Conservation (phyloP, 148 eudicot genomes). For the Spergularia marina region DNA sequence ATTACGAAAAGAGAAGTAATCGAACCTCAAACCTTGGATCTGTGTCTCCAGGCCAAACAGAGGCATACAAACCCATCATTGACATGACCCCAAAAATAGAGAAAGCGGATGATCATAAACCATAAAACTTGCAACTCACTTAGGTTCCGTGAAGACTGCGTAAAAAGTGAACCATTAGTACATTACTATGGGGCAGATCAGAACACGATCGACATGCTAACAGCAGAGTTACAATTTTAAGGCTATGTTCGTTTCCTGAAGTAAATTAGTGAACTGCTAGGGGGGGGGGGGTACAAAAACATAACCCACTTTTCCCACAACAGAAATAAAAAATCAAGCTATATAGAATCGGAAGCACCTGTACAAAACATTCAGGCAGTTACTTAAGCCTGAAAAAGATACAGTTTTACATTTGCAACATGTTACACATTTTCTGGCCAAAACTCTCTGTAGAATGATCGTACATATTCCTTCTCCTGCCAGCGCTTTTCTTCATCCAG, state of each 20-base stretch:
- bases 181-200: too few relatives aligned
- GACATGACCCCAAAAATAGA: too few relatives aligned
- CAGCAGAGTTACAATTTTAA: background rate
- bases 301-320: background rate
- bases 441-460: slow-evolving; percentile 80
- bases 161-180: too few relatives aligned
- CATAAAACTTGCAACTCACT: too few relatives aligned
- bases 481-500: slow-evolving; percentile 47
- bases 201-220: too few relatives aligned
- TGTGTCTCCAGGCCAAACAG: too few relatives aligned
- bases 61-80: too few relatives aligned
- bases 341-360: background rate
- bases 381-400: background rate
- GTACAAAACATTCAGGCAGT: background rate
- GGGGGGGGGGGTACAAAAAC: background rate
- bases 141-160: too few relatives aligned
- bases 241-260: background rate
- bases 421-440: slow-evolving; percentile 89
- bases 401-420: slow-evolving; percentile 1
- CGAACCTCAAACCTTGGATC: too few relatives aligned
- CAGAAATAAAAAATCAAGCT: background rate
- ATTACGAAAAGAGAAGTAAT: too few relatives aligned
- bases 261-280: background rate
- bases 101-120: too few relatives aligned
- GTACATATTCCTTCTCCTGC: slow-evolving; percentile 79